These are phyloP conservation scores for Fusarium tjaetaba DNA, from an alignment of 2,329 filamentous ascomycete genomes.

Conservation along the genomic window DNA sequence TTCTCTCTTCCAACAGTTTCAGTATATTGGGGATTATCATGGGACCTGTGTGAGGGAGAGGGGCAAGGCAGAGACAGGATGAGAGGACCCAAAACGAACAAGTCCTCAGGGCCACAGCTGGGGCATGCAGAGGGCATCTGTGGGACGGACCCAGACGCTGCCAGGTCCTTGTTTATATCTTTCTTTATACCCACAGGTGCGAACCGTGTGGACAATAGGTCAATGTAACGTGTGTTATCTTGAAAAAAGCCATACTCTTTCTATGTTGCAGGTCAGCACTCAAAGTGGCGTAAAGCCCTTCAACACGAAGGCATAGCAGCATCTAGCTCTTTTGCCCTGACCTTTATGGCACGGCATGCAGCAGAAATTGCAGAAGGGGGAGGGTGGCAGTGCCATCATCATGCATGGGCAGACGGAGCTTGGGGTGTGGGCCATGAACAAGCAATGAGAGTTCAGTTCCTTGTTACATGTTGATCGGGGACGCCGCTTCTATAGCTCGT, in stretches of 20 bases:
- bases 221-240: slow-evolving; percentile 22
- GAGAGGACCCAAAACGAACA: slow-evolving; percentile 5
- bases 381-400: slow-evolving; percentile 35
- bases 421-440: slow-evolving; percentile 28
- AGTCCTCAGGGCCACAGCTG: not conserved
- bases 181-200: slow-evolving; percentile 23
- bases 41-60: not conserved
- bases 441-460: not conserved
- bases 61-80: not conserved
- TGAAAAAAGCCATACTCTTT: slow-evolving; percentile 1
- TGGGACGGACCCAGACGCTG: slow-evolving; percentile 15
- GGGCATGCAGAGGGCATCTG: slow-evolving; percentile 4
- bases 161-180: slow-evolving; percentile 19
- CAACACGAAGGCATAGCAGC: not conserved
- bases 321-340: slow-evolving; percentile 2
- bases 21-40: slow-evolving; percentile 13
- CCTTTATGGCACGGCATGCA: not conserved
- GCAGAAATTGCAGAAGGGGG: slow-evolving; percentile 28
- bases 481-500: not conserved
- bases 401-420: slow-evolving; percentile 34
- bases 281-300: not conserved
- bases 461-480: slow-evolving; percentile 5
- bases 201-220: slow-evolving; percentile 9
- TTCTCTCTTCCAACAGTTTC: not conserved
- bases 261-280: not conserved